Conservation (phyloP, 257 asterid genomes). For the Petunia axillaris region DNA sequence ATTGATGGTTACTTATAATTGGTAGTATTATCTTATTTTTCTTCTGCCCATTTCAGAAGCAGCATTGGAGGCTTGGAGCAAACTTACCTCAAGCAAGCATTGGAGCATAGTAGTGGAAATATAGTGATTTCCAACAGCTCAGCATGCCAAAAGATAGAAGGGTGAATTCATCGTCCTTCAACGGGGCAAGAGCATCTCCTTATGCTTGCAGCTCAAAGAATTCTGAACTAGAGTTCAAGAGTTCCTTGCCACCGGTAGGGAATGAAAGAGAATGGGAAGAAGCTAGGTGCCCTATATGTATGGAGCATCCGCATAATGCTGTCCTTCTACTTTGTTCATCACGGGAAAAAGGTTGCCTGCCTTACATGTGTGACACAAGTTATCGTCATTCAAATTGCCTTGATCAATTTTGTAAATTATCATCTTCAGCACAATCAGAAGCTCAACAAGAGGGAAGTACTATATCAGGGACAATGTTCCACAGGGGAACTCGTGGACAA, state of each 20-base stretch:
- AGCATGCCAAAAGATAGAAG: conserved; percentile 79
- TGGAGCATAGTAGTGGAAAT: conserved; percentile 34
- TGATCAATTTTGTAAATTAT: conserved; percentile 58
- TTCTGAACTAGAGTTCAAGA: conserved; percentile 33
- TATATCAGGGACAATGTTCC: not conserved
- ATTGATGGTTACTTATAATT: not conserved
- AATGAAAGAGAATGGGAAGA: conserved; percentile 73
- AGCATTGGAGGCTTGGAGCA: conserved; percentile 24
- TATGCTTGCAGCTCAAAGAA: conserved; percentile 54
- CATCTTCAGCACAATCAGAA: conserved; percentile 33
- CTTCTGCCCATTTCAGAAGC: conserved; percentile 28
- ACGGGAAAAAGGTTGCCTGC: conserved; percentile 64
- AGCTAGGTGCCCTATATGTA: conserved; percentile 69
- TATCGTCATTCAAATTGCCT: conserved; percentile 77
- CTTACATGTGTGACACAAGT: conserved; percentile 87
- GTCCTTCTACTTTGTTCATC: conserved; percentile 67
- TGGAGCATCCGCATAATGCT: conserved; percentile 78
- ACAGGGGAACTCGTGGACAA: conserved; percentile 23
- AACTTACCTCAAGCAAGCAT: conserved; percentile 1
- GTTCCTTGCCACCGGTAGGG: conserved; percentile 38
- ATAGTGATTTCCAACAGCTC: conserved; percentile 32
- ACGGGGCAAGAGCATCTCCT: conserved; percentile 59
- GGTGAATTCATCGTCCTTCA: conserved; percentile 51
- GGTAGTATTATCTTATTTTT: not conserved
- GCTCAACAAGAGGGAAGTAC: conserved; percentile 23